phyloP scores from a whole-genome alignment of 2,329 filamentous ascomycete species.

The Thermoascus crustaceus region DNA sequence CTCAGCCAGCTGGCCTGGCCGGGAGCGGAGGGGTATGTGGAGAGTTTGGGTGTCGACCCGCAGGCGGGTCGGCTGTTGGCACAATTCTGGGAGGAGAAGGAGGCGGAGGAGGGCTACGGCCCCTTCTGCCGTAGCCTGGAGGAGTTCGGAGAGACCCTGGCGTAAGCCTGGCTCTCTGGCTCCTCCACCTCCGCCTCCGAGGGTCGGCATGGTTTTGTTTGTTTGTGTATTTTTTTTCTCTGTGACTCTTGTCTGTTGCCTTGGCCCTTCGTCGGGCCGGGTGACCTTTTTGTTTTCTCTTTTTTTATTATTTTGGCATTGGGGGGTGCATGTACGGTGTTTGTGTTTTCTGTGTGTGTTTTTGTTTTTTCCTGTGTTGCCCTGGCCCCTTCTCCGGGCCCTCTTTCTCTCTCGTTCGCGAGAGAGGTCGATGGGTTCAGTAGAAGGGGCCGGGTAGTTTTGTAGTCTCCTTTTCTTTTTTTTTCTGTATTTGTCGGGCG shows the following conservation, averaged over 20 bases:
- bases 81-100: not conserved
- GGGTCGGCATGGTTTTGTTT: not conserved
- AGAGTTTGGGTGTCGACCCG: constrained; percentile 1
- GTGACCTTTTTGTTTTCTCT: not conserved
- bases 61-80: not conserved
- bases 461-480: too few relatives aligned
- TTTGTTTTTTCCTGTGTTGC: not conserved
- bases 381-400: not conserved
- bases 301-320: constrained; percentile 1
- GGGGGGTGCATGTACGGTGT: too few relatives aligned
- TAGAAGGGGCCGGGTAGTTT: constrained; percentile 8
- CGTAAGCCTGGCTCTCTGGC: constrained; percentile 1
- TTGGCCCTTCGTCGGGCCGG: not conserved
- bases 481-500: too few relatives aligned
- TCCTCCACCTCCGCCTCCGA: not conserved
- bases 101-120: constrained; percentile 1
- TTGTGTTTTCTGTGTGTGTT: too few relatives aligned
- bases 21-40: not conserved
- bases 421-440: constrained; percentile 9
- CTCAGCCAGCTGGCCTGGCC: constrained; percentile 8
- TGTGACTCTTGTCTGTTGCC: too few relatives aligned
- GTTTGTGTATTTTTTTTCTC: not conserved
- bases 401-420: not conserved
- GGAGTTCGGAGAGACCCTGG: constrained; percentile 1
- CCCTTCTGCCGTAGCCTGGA: not conserved